Base-by-base conservation (phyloP, 306 rosid genomes). In the Corylus avellana region DNA sequence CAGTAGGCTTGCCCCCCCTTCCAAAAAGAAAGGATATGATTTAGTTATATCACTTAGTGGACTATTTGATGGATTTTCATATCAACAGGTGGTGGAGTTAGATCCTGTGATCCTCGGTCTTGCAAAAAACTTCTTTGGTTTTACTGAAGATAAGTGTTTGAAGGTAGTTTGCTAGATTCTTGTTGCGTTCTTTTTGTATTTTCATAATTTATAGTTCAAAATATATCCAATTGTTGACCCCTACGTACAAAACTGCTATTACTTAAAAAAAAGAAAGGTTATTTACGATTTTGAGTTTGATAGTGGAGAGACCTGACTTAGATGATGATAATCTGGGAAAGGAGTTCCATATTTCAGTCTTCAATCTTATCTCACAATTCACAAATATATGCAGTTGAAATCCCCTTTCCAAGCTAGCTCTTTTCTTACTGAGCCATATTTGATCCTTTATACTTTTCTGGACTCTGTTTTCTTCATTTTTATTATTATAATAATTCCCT, bases 81-180 rank as follows among this genome's bases (percentile, higher is more conserved):
- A 66, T 78, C 29, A 63, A 47, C 89, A 94, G 98, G 93, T 88
- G 67, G 98, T 94, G 84, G 98, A 94, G 88, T 85, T 94, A 78
- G 98, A 94, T 79, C 90, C 92, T 12, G 56, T 75, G 48, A 84
- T 94, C 77, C 84, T 86, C 80, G 84, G 84, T 84, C 84, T 94
- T 90, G 98, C 98, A 48, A 86, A 83, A 86, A 86, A 75, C 47
- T 79, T 87, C 88, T 94, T 94, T 79, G 86, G 83, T 84, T 88
- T 94, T 79, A 63, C 80, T 8, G 98, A 91, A 81, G 93, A 94
- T 84, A 80, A 91, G 49, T 79, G 82, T 79, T 79, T 94, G 84
- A 87, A 85, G 98, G 98, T 94, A 81, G 76, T 59, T 75, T 48
- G 22, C 79, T 66, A 57, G 51, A 39, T 57, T n/a, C 29, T 80